Evolutionary conservation across 2,329 filamentous ascomycete species (phyloP).

Genomic region (Dichotomopilus funicola): DNA sequence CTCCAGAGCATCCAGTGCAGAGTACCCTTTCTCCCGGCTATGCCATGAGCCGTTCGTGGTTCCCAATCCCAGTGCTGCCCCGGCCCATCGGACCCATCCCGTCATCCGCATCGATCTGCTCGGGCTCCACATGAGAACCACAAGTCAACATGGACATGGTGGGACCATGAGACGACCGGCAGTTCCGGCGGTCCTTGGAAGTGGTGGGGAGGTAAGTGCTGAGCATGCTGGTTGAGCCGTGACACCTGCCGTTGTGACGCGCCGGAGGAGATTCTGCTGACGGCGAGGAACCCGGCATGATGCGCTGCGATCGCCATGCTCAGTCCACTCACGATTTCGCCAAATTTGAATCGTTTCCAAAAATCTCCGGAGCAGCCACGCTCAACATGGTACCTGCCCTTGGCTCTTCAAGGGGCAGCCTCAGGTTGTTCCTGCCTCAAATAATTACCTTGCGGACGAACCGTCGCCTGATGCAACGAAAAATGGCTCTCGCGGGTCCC

Average conservation of each 20-base stretch:
- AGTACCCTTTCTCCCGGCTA: background rate
- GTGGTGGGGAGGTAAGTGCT: too few species aligned
- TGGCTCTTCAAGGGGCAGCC: too few species aligned
- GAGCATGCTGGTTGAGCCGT: background rate
- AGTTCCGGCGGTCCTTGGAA: background rate
- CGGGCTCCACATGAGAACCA: constrained; percentile 1
- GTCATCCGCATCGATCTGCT: constrained; percentile 6
- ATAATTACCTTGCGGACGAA: too few species aligned
- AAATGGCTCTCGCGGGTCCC: too few species aligned
- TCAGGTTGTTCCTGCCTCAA: too few species aligned
- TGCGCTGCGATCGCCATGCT: too few species aligned
- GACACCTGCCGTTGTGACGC: background rate
- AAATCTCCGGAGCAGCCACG: background rate
- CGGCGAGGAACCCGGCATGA: background rate
- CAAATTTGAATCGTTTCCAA: background rate
- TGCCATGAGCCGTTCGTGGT: background rate
- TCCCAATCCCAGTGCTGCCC: background rate
- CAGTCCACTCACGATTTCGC: background rate
- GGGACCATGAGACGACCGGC: background rate
- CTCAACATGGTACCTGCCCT: too few species aligned
- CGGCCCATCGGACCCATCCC: constrained; percentile 5
- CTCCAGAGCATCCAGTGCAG: too few species aligned
- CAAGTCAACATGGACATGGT: background rate
- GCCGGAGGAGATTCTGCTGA: background rate
- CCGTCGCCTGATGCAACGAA: too few species aligned